phyloP scores from a whole-genome alignment of 2,329 filamentous ascomycete species.

The Didymella keratinophila region DNA sequence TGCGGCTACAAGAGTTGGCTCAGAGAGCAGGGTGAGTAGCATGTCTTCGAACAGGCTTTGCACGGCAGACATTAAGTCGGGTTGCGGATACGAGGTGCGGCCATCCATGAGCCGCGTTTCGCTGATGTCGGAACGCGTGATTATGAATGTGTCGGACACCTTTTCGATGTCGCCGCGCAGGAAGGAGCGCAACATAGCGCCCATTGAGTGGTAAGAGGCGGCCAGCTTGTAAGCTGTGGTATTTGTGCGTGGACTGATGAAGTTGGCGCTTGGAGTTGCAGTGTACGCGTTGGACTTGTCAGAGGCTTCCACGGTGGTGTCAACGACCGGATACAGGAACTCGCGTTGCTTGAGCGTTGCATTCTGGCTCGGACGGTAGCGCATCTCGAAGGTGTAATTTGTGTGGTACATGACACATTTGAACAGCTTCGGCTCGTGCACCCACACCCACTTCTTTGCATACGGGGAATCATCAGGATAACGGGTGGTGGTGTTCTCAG shows the following conservation, averaged over 20 bases:
- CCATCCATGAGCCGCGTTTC: conserved; percentile 46
- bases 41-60: conserved; percentile 50
- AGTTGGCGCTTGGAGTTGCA: conserved; percentile 32
- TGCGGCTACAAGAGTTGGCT: conserved; percentile 42
- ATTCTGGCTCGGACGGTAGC: conserved; percentile 39
- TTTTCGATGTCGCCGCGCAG: conserved; percentile 44
- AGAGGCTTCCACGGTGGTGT: conserved; percentile 35
- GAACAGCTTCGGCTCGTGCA: conserved; percentile 47
- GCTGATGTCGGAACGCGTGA: conserved; percentile 47
- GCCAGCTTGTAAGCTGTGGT: conserved; percentile 41
- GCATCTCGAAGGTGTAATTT: conserved; percentile 47
- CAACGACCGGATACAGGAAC: conserved; percentile 41
- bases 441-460: conserved; percentile 38
- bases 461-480: conserved; percentile 36
- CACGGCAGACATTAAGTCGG: conserved; percentile 38
- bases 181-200: conserved; percentile 45
- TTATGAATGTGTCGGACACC: conserved; percentile 29
- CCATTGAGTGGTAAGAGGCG: conserved; percentile 46
- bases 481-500: conserved; percentile 38
- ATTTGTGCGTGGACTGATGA: conserved; percentile 35
- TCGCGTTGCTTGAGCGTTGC: conserved; percentile 35
- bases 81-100: conserved; percentile 38
- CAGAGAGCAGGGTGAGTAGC: conserved; percentile 46
- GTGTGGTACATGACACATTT: conserved; percentile 48
- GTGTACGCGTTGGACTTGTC: conserved; percentile 27